Evolutionary conservation across 176 grass and related monocot species (phyloP).

Genomic region (Ensete glaucum): DNA sequence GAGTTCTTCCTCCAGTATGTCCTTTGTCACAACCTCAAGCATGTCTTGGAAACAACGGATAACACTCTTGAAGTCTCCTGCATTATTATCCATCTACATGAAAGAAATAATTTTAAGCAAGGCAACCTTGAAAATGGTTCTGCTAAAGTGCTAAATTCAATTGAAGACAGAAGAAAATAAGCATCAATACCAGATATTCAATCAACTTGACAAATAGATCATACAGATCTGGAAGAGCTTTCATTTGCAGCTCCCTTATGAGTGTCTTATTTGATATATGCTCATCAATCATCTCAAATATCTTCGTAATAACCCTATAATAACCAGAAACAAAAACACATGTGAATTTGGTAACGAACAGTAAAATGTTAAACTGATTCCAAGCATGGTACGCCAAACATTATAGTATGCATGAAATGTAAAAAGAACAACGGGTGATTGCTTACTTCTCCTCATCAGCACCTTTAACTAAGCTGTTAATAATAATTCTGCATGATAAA

Average conservation of each 20-base stretch:
- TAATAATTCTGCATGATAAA: conserved; percentile 66
- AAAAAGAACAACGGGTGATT: conserved; percentile 5
- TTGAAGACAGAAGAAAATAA: not conserved
- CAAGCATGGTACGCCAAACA: conserved; percentile 10
- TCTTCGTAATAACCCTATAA: conserved; percentile 67
- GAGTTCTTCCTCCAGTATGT: conserved; percentile 88
- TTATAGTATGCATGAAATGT: conserved; percentile 12
- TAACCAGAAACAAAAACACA: conserved; percentile 1
- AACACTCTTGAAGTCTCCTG: conserved; percentile 47
- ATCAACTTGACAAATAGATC: conserved; percentile 52
- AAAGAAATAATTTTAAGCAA: not conserved
- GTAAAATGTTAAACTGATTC: not conserved
- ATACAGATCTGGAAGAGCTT: conserved; percentile 65
- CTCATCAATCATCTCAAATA: conserved; percentile 58
- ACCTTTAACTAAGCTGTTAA: conserved; percentile 60
- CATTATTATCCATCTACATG: conserved; percentile 49
- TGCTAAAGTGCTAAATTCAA: not conserved
- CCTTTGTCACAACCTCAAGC: conserved; percentile 85
- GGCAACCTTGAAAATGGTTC: not conserved
- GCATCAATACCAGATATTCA: conserved; percentile 54
- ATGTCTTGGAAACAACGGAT: conserved; percentile 92
- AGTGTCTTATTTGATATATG: conserved; percentile 39
- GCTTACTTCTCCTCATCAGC: conserved; percentile 51
- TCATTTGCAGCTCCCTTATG: conserved; percentile 55
- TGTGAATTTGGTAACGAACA: conserved; percentile 16